Conservation (phyloP, 1,284 basidiomycete genomes). For the Ceratobasidium sp. region DNA sequence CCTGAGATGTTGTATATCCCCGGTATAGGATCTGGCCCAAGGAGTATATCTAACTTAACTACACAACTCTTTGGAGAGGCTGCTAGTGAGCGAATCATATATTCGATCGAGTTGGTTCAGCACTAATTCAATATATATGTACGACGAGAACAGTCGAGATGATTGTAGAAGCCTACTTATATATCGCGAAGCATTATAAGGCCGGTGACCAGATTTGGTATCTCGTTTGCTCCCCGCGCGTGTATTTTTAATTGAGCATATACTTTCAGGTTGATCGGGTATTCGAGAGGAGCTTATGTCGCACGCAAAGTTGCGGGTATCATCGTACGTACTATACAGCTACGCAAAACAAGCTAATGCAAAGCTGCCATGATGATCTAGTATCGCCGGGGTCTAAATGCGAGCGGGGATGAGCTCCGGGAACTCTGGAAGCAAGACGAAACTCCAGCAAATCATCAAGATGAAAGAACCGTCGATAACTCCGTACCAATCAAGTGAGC, state of each 20-base stretch:
- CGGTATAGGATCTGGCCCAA: constrained; percentile 21
- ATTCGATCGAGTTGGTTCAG: background rate
- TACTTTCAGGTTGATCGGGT: constrained; percentile 24
- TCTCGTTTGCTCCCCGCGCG: too few relatives aligned
- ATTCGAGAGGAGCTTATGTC: constrained; percentile 45
- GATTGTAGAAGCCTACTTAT: constrained; percentile 5
- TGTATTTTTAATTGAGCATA: background rate
- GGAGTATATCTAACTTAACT: background rate
- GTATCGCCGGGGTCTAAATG: constrained; percentile 20
- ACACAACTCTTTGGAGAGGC: constrained; percentile 1
- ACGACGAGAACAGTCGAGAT: background rate
- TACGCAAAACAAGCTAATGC: background rate
- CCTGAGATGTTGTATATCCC: constrained; percentile 28
- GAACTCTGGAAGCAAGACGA: constrained; percentile 26
- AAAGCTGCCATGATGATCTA: background rate
- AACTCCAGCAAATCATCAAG: background rate
- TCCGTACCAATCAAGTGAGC: constrained; percentile 26
- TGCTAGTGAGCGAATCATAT: background rate
- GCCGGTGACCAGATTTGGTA: constrained; percentile 10
- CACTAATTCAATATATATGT: too few relatives aligned
- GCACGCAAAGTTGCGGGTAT: constrained; percentile 46
- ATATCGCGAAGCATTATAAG: constrained; percentile 11
- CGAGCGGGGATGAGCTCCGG: background rate
- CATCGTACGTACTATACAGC: constrained; percentile 18
- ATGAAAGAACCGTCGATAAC: too few relatives aligned